Conservation (phyloP, 1,284 basidiomycete genomes). For the Polyporus tsugae region DNA sequence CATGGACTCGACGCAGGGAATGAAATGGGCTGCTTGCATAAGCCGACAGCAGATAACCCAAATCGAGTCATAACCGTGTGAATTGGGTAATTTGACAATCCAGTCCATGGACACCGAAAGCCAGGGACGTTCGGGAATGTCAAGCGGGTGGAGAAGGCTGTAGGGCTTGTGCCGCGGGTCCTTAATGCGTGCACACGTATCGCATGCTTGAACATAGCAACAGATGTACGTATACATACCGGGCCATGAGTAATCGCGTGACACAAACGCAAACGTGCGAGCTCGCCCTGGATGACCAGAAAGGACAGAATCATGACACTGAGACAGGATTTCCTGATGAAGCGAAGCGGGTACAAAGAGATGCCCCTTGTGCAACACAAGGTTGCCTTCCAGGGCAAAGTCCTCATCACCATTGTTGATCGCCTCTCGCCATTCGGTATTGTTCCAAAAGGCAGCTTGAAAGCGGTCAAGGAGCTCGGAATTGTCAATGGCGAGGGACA, state of each 20-base stretch:
- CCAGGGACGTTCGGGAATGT: conserved; percentile 44
- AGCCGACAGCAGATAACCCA: conserved; percentile 41
- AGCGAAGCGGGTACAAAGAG: conserved; percentile 47
- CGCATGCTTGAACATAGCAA: conserved; percentile 38
- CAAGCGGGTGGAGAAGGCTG: conserved; percentile 31
- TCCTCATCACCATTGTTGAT: too few relatives aligned
- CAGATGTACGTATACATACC: conserved; percentile 11
- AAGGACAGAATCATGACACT: conserved; percentile 32
- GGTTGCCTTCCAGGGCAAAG: conserved; percentile 38
- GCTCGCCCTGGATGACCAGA: conserved; percentile 37
- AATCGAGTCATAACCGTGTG: conserved; percentile 44
- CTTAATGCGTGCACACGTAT: conserved; percentile 40
- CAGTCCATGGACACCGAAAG: conserved; percentile 50
- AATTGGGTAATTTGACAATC: conserved; percentile 46
- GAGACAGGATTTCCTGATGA: conserved; percentile 25
- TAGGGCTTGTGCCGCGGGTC: conserved; percentile 39
- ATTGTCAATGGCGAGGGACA: too few relatives aligned
- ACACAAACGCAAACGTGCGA: conserved; percentile 30
- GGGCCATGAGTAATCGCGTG: conserved; percentile 39
- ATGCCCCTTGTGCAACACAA: conserved; percentile 43
- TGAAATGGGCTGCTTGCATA: conserved; percentile 36
- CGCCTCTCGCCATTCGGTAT: too few relatives aligned
- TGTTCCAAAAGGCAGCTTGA: too few relatives aligned
- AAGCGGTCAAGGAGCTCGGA: too few relatives aligned
- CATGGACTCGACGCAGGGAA: conserved; percentile 39